phyloP scores from a whole-genome alignment of 768 basidiomycete genomes.

The Lenzites betulinus region DNA sequence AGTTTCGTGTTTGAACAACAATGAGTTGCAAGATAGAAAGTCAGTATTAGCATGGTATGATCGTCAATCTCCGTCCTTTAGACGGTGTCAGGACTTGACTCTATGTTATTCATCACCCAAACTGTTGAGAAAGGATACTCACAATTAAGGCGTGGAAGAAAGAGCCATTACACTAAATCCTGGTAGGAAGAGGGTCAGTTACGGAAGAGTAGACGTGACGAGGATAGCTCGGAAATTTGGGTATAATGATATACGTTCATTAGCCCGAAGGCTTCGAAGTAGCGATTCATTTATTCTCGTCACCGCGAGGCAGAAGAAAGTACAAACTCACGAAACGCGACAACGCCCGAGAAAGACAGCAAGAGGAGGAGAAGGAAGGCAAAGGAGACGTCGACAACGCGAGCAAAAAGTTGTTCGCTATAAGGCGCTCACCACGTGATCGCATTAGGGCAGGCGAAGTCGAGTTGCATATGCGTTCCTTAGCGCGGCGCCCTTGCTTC shows the following conservation, averaged over 20 bases:
- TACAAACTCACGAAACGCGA: conserved; percentile 36
- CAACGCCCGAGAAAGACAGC: background rate
- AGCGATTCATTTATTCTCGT: conserved; percentile 83
- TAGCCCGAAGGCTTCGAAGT: conserved; percentile 74
- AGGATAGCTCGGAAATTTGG: conserved; percentile 84
- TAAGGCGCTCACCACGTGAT: conserved; percentile 36
- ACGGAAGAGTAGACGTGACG: conserved; percentile 14
- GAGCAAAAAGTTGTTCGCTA: conserved; percentile 28
- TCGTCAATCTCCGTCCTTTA: conserved; percentile 75
- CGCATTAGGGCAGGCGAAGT: conserved; percentile 37
- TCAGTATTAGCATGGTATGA: conserved; percentile 91
- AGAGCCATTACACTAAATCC: background rate
- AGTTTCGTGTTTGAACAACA: background rate
- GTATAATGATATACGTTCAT: conserved; percentile 75
- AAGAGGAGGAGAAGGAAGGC: background rate
- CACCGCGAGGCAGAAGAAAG: conserved; percentile 38
- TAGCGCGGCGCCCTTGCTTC: conserved; percentile 19
- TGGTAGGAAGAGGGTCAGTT: conserved; percentile 17
- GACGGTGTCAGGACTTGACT: conserved; percentile 90
- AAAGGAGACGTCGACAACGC: conserved; percentile 16
- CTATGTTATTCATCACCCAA: conserved; percentile 72
- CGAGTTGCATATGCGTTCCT: conserved; percentile 16
- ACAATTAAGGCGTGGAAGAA: conserved; percentile 26
- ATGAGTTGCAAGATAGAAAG: conserved; percentile 30
- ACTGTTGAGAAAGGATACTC: conserved; percentile 32